Base-by-base conservation (phyloP, 2,329 filamentous ascomycete genomes). In the Cytospora schulzeri region DNA sequence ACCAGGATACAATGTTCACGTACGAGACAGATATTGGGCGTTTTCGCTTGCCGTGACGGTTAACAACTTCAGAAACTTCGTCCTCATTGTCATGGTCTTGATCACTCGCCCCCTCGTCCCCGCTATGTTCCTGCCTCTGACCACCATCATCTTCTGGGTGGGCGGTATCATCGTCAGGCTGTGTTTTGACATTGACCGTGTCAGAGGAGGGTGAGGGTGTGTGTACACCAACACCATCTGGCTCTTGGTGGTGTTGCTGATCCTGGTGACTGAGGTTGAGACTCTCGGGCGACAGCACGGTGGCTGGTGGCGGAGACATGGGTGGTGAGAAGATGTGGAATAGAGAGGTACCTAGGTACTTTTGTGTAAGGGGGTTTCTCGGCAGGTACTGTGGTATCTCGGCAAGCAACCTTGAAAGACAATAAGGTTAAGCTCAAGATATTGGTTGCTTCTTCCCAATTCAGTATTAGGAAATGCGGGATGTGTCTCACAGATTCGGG, bases 21-120 rank as follows among this genome's bases (percentile, higher is more conserved):
- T 80, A 87, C 85, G 85, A 87, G 66, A 87, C 85, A 65, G 85
- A 86, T 57, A 86, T 80, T 66, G 84, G 83, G 65, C 85, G 80
- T 73, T 87, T 88, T 67, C 85, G 82, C 75, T 88, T 88, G 65
- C 82, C 80, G 66, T 74, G 77, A 60, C 78, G 78, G 33, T 73
- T 73, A 29, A 57, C 31, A 26, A 75, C 72, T 58, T 82, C 79
- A 48, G 70, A 79, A 64, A 80, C 79, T 52, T 83, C 80, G 62
- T 75, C 71, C 59, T 79, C 77, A 57, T 73, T 71, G 53, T 76
- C 45, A 24, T 48, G 45, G 63, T 74, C 76, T 45, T 81, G 81
- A 71, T 84, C 83, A 72, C 81, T 85, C 60, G 80, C 70, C 74
- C 68, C 73, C 64, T 76, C 75, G 68, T 73, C 74, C 65, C 70